These are phyloP conservation scores for Zoysia matrella DNA, from an alignment of 202 grass and related monocot species.

Conservation along the genomic window DNA sequence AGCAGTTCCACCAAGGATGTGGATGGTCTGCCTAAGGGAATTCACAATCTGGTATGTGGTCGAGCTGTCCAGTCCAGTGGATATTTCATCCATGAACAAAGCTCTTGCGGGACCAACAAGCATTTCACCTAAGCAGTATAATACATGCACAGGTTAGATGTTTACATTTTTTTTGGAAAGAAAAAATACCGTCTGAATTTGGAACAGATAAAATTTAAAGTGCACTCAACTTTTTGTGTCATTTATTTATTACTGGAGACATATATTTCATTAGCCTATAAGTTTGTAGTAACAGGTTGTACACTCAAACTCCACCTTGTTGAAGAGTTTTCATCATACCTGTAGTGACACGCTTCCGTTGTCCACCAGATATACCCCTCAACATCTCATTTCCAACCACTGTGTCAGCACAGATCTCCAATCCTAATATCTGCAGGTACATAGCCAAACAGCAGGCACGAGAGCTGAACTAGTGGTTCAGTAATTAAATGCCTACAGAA, in stretches of 20 bases:
- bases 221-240: background rate
- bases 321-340: constrained; percentile 50
- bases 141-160: background rate
- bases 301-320: background rate
- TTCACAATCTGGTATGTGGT: constrained; percentile 98
- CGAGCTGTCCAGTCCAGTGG: constrained; percentile 97
- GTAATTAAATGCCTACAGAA: constrained; percentile 6
- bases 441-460: background rate
- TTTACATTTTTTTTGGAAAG: background rate
- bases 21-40: constrained; percentile 81
- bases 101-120: constrained; percentile 93
- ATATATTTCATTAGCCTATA: constrained; percentile 14
- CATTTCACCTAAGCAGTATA: constrained; percentile 80
- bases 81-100: constrained; percentile 99
- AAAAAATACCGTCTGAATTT: background rate
- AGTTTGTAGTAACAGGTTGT: background rate
- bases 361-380: constrained; percentile 91
- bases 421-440: constrained; percentile 74
- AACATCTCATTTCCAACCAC: constrained; percentile 92
- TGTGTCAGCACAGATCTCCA: constrained; percentile 86
- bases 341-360: constrained; percentile 94
- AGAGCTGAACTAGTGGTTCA: constrained; percentile 15
- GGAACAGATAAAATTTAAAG: background rate
- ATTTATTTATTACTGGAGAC: background rate
- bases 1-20: constrained; percentile 91